phyloP scores from a whole-genome alignment of 2,329 filamentous ascomycete genomes.

The Aureobasidium pullulans region DNA sequence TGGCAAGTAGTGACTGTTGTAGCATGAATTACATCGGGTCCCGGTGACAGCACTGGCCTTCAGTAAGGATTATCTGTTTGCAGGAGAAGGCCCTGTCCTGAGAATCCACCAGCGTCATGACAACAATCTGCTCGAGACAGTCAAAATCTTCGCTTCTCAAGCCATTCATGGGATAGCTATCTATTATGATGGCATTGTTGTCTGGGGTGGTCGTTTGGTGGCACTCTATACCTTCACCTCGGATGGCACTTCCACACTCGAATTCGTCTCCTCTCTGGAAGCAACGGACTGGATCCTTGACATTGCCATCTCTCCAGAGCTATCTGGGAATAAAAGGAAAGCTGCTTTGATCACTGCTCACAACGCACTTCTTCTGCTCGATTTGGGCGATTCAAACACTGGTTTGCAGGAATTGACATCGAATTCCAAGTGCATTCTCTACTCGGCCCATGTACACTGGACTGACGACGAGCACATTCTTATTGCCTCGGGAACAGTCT shows the following conservation, averaged over 20 bases:
- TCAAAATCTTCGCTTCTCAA: slow-evolving; percentile 57
- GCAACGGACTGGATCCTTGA: slow-evolving; percentile 68
- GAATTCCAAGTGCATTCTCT: slow-evolving; percentile 73
- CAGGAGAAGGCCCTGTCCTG: slow-evolving; percentile 37
- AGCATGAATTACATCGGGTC: slow-evolving; percentile 27
- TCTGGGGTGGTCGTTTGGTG: slow-evolving; percentile 64
- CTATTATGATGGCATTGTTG: slow-evolving; percentile 38
- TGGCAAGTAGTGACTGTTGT: neutral
- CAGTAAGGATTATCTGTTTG: slow-evolving; percentile 30
- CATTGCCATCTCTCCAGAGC: slow-evolving; percentile 37
- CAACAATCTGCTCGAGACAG: slow-evolving; percentile 26
- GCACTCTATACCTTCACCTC: neutral
- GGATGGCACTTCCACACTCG: neutral
- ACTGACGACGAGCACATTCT: slow-evolving; percentile 53
- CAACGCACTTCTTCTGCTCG: slow-evolving; percentile 59
- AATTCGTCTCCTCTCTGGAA: neutral
- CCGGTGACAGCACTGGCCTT: slow-evolving; percentile 41
- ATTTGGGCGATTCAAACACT: slow-evolving; percentile 19
- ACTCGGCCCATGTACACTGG: slow-evolving; percentile 70
- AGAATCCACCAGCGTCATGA: slow-evolving; percentile 29
- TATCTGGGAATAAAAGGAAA: slow-evolving; percentile 24
- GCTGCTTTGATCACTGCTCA: slow-evolving; percentile 70
- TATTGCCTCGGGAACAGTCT: slow-evolving; percentile 83
- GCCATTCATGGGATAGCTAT: slow-evolving; percentile 66
- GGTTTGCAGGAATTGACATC: slow-evolving; percentile 36